A percentile compares a stretch with the other conserved stretches of the same genome.
phyloP scores from a whole-genome alignment of 345 rosid genomes.

The Eucalyptus grandis region DNA sequence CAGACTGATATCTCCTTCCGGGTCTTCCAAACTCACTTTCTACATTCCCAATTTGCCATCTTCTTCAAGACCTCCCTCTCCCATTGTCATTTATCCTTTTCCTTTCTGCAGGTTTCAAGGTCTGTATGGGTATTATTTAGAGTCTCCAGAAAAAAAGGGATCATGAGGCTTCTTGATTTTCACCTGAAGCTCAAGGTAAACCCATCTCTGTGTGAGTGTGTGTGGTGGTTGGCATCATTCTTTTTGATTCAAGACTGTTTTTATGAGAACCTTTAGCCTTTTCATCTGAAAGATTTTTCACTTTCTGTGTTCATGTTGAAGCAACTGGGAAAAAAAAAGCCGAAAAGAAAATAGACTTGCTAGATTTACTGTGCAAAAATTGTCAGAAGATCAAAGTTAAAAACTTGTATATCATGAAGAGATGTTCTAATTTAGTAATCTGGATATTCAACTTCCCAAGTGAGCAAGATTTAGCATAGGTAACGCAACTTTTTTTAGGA shows the following conservation, averaged over 20 bases:
- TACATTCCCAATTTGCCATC: not conserved
- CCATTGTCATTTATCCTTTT: not conserved
- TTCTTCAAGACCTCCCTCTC: not conserved
- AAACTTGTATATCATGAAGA: no score
- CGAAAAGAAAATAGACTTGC: not conserved
- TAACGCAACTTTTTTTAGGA: not conserved
- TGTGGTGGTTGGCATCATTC: not conserved
- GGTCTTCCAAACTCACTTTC: not conserved
- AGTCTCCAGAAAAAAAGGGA: not conserved
- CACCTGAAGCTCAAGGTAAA: conserved; percentile 48
- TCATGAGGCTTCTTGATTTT: conserved; percentile 29
- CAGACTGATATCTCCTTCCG: not conserved
- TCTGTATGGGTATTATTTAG: not conserved
- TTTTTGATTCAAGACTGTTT: not conserved
- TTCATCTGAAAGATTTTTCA: not conserved
- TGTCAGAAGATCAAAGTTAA: not conserved
- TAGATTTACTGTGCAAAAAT: not conserved
- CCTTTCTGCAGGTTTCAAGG: not conserved
- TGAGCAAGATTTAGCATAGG: not conserved
- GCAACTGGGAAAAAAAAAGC: not conserved
- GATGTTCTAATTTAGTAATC: not conserved
- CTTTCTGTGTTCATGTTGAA: not conserved
- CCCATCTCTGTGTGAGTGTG: not conserved
- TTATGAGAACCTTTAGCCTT: not conserved
- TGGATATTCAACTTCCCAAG: not conserved